Evolutionary conservation across 2,329 filamentous ascomycete genomes (phyloP), one percentile per base, ranked within the genome.

Genomic region (Emergomyces pasteurianus): DNA sequence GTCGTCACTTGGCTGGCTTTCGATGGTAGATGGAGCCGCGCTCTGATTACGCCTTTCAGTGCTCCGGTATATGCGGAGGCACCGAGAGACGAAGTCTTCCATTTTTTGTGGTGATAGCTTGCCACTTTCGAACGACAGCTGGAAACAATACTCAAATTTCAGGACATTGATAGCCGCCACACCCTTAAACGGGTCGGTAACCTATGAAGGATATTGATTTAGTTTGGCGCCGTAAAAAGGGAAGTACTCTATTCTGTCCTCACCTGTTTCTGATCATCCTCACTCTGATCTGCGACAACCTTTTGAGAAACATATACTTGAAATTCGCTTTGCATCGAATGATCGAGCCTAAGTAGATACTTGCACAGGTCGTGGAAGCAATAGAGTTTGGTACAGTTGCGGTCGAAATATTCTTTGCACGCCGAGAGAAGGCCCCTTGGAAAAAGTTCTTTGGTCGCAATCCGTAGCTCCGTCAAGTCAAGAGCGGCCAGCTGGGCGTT

Each of bases 1-100:
- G 60, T 78, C 76, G 63, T 78, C 76, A 53, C 70, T 73, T 21
- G 76, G 74, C 50, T 75, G 71, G 47, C 74, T 77, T 63, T 78
- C 76, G 46, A 75, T 76, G 3, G 70, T 70, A 26, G 73, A 72
- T 50, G 71, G 67, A 2, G 65, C 64, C 49, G 67, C 63, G 12
- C 23, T 50, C 21, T 49, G 28, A 49, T 31, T 52, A 40, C 38
- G 36, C 36, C 47, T 53, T 42, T 49, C 47, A 14, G 62, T 59
- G 12, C 63, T 57, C 50, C 68, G 66, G 60, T 75, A 76, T 42
- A 67, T 65, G 42, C 69, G 67, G 46, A 79, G 63, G 62, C 75
- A 78, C 28, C 72, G 71, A 23, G 64, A 65, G 21, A 76, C 70
- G 61, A 77, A 75, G n/a, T 70, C 68, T 58, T 75, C 73, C 8